phyloP scores from a whole-genome alignment of 129 eudicot species.

The Heracleum sosnowskyi region DNA sequence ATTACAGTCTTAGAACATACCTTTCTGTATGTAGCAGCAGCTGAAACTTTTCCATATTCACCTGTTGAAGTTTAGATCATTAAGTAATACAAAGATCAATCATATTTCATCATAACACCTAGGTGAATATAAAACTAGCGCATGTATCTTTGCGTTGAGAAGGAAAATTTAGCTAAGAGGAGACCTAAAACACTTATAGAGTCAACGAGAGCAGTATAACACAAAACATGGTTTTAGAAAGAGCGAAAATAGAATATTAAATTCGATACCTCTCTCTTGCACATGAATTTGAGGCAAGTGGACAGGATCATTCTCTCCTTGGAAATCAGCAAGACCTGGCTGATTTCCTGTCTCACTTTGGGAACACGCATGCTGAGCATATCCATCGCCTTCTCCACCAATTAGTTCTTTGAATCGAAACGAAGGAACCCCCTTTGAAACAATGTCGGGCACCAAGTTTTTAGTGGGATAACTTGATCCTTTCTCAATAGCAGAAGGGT shows the following conservation, averaged over 20 bases:
- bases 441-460: background rate
- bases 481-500: slow-evolving; percentile 41
- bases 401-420: background rate
- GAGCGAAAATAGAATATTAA: background rate
- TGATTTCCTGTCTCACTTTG: slow-evolving; percentile 11
- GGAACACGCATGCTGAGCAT: background rate
- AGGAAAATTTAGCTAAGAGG: background rate
- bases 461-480: slow-evolving; percentile 26
- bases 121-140: background rate
- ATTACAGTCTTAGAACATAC: slow-evolving; percentile 22
- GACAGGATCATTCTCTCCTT: slow-evolving; percentile 70
- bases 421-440: background rate
- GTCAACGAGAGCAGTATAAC: background rate
- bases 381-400: background rate
- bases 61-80: slow-evolving; percentile 24
- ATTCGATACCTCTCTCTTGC: slow-evolving; percentile 50
- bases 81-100: background rate
- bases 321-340: slow-evolving; percentile 38
- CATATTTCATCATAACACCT: background rate
- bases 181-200: background rate
- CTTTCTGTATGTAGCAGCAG: slow-evolving; percentile 44
- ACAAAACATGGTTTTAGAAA: background rate
- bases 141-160: background rate
- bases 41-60: slow-evolving; percentile 30
- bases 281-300: slow-evolving; percentile 29